Evolutionary conservation across 225 moss, liverwort and hornwort species (phyloP), one percentile per base, ranked within the genome.

Genomic region (Rhytidiadelphus loreus): DNA sequence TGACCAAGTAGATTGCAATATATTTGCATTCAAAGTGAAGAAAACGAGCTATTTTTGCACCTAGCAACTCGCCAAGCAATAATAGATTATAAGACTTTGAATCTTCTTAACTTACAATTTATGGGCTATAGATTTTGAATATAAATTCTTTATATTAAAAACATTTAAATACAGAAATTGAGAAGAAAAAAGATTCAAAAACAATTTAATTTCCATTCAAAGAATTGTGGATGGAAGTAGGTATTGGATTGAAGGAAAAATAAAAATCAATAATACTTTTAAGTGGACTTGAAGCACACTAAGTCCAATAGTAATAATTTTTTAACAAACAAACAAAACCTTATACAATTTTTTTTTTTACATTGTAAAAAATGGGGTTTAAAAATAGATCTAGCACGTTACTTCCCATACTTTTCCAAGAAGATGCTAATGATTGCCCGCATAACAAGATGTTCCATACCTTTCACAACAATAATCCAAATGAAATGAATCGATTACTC

Each of bases 361-460:
- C 9, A 14, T 15, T 71, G 16, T 43, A 2, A 41, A 41, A 69
- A 8, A 8, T 70, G 41, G 8, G 2, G 5, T 14, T 33, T 5
- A 43, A 43, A 26, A 71, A 16, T 24, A 5, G 11, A 71, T 26
- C 3, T 16, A 39, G 1, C 16, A 5, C 1, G 1, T 43, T 9
- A 43, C 1, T n/a, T n/a, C n/a, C n/a, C n/a, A n/a, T n/a, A n/a
- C n/a, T 28, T 71, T 44, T 0, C 9, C 0, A 26, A 28, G 2
- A 11, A 72, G 25, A 41, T 41, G 14, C 4, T 8, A 3, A 41
- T 26, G 1, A 8, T 0, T 70, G 0, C 5, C 8, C 1, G 0
- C 3, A 70, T 15, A 70, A 44, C 0, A 72, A 28, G 15, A 71
- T 43, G 26, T 5, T 43, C 2, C 4, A 15, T 28, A 28, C 1